Evolutionary conservation across 106 monocot genomes (phyloP).

Genomic region (Dendrobium officinale): DNA sequence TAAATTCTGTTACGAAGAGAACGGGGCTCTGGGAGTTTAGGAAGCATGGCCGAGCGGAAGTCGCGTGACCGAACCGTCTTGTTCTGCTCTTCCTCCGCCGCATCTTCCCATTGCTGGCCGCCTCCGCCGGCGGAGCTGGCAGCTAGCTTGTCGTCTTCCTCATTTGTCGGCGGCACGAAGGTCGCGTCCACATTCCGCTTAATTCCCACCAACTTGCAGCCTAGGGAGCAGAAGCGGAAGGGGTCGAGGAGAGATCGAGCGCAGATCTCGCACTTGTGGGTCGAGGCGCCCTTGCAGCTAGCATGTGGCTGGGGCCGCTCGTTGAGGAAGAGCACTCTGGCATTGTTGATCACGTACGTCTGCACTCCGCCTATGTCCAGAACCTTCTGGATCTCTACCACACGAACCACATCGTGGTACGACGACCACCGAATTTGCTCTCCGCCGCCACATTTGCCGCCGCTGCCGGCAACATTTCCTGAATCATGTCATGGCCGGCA

Average conservation of each 20-base stretch:
- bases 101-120: not conserved
- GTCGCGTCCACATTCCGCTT: slow-evolving; percentile 49
- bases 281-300: slow-evolving; percentile 15
- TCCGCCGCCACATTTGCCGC: slow-evolving; percentile 54
- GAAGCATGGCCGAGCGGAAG: not conserved
- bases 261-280: slow-evolving; percentile 79
- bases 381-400: slow-evolving; percentile 52
- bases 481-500: slow-evolving; percentile 64
- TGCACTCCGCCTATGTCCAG: slow-evolving; percentile 71
- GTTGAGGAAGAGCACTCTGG: slow-evolving; percentile 76
- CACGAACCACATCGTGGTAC: slow-evolving; percentile 85
- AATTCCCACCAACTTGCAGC: slow-evolving; percentile 50
- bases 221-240: slow-evolving; percentile 76
- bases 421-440: slow-evolving; percentile 78
- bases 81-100: slow-evolving; percentile 9
- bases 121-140: slow-evolving; percentile 5
- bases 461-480: slow-evolving; percentile 18
- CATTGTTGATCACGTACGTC: slow-evolving; percentile 96
- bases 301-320: slow-evolving; percentile 73
- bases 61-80: not conserved
- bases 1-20: slow-evolving; percentile 27
- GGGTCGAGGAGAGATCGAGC: slow-evolving; percentile 61
- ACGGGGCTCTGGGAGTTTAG: slow-evolving; percentile 40
- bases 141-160: slow-evolving; percentile 4
- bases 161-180: slow-evolving; percentile 19